phyloP scores from a whole-genome alignment of 257 asterid genomes.

The Ehretia macrophylla region DNA sequence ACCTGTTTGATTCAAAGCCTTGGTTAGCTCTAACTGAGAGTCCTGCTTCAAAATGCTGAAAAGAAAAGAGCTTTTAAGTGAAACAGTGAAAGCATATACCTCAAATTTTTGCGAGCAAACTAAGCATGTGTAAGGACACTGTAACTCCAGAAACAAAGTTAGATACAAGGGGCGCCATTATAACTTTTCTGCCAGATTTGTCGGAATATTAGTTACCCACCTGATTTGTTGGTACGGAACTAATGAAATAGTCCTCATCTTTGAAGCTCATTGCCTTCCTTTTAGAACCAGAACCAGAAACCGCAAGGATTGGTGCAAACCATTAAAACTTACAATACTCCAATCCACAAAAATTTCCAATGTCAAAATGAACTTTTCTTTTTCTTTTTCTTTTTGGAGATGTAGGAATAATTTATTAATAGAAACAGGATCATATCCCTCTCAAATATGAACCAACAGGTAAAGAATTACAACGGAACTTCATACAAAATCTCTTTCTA shows the following conservation, averaged over 20 bases:
- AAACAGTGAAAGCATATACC: background rate
- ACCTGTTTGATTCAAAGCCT: slow-evolving; percentile 80
- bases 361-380: background rate
- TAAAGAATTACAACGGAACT: too few species aligned
- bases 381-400: too few species aligned
- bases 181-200: background rate
- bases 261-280: slow-evolving; percentile 75
- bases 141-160: background rate
- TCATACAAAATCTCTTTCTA: too few species aligned
- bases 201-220: slow-evolving; percentile 24
- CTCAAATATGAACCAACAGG: too few species aligned
- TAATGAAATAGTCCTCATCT: slow-evolving; percentile 88
- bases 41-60: slow-evolving; percentile 98
- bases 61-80: slow-evolving; percentile 9
- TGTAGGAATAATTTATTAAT: too few species aligned
- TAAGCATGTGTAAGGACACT: background rate
- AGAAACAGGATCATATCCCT: too few species aligned
- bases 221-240: slow-evolving; percentile 91
- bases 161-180: background rate
- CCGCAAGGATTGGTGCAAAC: slow-evolving; percentile 21
- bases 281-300: slow-evolving; percentile 79
- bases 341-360: background rate
- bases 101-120: background rate
- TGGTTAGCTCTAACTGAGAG: slow-evolving; percentile 64
- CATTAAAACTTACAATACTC: background rate